Conservation (phyloP, 164 flowering plant species). For the Aristolochia californica region DNA sequence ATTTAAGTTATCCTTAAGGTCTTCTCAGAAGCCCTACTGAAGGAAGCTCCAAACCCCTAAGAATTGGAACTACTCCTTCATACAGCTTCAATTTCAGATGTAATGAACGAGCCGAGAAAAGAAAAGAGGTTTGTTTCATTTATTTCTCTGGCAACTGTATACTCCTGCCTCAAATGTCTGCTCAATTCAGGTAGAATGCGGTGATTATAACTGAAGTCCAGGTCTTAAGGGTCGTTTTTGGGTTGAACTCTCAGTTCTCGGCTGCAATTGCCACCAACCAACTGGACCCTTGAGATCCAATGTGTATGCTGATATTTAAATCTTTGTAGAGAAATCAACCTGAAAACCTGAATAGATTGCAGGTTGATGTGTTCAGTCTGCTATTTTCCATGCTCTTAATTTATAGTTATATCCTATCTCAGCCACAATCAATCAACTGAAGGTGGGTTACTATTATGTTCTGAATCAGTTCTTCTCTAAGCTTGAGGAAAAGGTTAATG, state of each 20-base stretch:
- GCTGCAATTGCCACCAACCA: too few relatives aligned
- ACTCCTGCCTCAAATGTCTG: neutral
- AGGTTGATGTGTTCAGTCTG: too few relatives aligned
- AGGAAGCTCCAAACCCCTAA: constrained; percentile 42
- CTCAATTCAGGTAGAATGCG: constrained; percentile 2
- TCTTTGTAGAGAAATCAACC: too few relatives aligned
- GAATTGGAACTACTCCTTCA: constrained; percentile 55
- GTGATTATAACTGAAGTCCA: neutral
- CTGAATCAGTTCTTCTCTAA: constrained; percentile 63
- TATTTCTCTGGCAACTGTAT: neutral
- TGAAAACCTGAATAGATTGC: too few relatives aligned
- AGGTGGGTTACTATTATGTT: too few relatives aligned
- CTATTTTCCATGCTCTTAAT: too few relatives aligned
- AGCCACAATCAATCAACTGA: too few relatives aligned
- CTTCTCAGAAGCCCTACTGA: constrained; percentile 39
- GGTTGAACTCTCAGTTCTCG: too few relatives aligned
- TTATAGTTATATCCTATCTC: too few relatives aligned
- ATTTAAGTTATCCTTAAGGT: constrained; percentile 32
- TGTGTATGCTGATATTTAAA: too few relatives aligned
- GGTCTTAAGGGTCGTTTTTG: too few relatives aligned
- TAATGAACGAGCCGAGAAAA: constrained; percentile 85
- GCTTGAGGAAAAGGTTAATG: constrained; percentile 86
- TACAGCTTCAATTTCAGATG: constrained; percentile 84
- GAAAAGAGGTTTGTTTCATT: constrained; percentile 62
- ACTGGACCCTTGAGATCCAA: too few relatives aligned